A percentile compares a stretch with the other conserved stretches of the same genome.
phyloP scores from a whole-genome alignment of 2,329 filamentous ascomycete species.

The Claviceps sp. region DNA sequence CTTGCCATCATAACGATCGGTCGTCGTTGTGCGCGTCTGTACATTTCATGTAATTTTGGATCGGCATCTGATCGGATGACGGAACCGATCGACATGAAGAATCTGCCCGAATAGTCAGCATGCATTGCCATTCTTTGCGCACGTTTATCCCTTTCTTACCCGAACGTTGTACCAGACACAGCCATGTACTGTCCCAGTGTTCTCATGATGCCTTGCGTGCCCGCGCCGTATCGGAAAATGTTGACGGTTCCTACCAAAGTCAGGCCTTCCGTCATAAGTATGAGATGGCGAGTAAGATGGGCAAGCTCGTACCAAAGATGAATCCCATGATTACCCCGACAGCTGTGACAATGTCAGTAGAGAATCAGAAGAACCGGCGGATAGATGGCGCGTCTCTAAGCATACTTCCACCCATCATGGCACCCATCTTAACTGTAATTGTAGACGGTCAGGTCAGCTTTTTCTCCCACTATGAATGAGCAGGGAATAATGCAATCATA shows the following conservation, averaged over 20 bases:
- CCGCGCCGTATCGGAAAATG: constrained; percentile 89
- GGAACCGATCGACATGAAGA: constrained; percentile 98
- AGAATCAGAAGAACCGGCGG: not conserved
- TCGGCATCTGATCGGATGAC: constrained; percentile 88
- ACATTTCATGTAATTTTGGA: constrained; percentile 60
- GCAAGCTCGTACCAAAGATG: constrained; percentile 62
- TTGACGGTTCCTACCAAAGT: constrained; percentile 63
- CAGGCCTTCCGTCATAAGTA: not conserved
- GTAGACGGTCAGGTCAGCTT: constrained; percentile 2
- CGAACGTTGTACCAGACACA: constrained; percentile 88
- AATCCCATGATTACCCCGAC: constrained; percentile 95
- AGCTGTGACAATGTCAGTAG: constrained; percentile 41
- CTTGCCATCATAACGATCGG: constrained; percentile 49
- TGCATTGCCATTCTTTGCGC: not conserved
- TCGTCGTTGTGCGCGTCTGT: constrained; percentile 57
- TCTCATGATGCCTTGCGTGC: constrained; percentile 83
- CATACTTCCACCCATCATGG: constrained; percentile 96
- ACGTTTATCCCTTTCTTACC: constrained; percentile 37
- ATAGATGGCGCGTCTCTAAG: constrained; percentile 13
- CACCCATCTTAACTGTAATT: constrained; percentile 74
- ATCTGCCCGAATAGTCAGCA: constrained; percentile 32
- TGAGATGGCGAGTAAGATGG: not conserved
- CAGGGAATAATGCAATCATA: constrained; percentile 16
- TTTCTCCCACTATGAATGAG: not conserved
- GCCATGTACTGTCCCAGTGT: constrained; percentile 95